Conservation (phyloP, 2,329 filamentous ascomycete species). For the Trichoderma hamatum region DNA sequence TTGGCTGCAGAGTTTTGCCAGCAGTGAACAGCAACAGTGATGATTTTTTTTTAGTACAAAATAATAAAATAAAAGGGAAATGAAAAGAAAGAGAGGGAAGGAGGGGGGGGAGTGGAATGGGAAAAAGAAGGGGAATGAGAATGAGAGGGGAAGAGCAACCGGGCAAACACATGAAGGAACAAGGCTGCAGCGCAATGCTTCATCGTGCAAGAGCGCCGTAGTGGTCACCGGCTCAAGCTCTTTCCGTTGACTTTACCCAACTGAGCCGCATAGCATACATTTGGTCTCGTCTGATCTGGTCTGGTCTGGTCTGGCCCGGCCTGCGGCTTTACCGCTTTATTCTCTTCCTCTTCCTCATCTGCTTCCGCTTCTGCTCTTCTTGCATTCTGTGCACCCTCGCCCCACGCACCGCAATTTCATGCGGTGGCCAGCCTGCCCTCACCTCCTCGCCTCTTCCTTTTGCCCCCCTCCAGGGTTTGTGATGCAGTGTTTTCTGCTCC, state of each 20-base stretch:
- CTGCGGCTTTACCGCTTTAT: background rate
- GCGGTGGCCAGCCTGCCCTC: background rate
- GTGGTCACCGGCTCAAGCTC: background rate
- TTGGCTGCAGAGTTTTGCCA: background rate
- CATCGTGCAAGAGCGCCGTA: background rate
- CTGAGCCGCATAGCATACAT: background rate
- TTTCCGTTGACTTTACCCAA: background rate
- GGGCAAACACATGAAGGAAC: background rate
- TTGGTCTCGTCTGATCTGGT: too few species aligned
- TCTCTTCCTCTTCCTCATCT: background rate
- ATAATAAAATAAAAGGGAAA: background rate
- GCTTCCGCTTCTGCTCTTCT: background rate
- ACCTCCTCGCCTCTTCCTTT: background rate
- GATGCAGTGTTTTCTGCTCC: slow-evolving; percentile 23
- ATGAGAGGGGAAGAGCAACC: background rate
- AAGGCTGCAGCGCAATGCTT: background rate
- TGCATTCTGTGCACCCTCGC: background rate
- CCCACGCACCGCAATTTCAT: background rate
- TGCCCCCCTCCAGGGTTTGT: slow-evolving; percentile 7
- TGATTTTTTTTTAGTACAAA: background rate
- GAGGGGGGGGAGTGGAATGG: background rate
- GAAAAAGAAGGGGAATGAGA: background rate
- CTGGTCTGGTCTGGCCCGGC: too few species aligned
- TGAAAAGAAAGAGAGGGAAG: background rate
- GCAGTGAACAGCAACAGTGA: background rate